Evolutionary conservation across 305 asterid genomes (phyloP).

Genomic region (Solanum hybrid): DNA sequence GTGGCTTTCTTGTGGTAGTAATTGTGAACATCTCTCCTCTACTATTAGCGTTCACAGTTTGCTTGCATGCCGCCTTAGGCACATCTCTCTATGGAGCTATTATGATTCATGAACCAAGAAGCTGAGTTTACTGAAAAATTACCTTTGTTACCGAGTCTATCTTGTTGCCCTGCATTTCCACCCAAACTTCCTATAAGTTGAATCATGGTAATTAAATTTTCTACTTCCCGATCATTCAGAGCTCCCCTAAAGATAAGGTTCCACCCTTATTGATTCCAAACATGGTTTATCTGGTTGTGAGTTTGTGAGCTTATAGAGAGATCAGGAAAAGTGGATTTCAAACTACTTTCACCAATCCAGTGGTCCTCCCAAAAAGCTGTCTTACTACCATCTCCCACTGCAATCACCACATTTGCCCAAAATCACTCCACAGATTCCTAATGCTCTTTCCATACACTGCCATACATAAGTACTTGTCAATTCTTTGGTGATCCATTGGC

Average conservation of each 20-base stretch:
- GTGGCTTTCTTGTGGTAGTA: too few relatives aligned
- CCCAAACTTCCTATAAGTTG: neutral
- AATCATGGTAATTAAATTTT: neutral
- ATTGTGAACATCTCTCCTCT: too few relatives aligned
- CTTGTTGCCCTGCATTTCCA: neutral
- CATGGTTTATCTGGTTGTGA: neutral
- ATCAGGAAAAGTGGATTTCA: neutral
- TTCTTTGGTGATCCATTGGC: neutral
- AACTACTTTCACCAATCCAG: neutral
- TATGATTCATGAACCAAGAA: neutral
- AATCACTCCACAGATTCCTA: neutral
- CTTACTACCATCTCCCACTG: neutral
- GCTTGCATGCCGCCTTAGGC: neutral
- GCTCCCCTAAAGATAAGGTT: neutral
- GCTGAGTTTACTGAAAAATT: neutral
- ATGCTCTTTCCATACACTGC: neutral
- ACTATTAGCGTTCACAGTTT: too few relatives aligned
- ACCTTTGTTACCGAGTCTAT: neutral
- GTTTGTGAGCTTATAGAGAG: neutral
- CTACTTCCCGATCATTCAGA: neutral
- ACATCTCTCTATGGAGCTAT: neutral
- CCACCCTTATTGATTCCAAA: neutral
- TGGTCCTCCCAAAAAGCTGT: neutral
- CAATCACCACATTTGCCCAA: neutral
- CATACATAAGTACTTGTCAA: neutral